Evolutionary conservation across 768 basidiomycete genomes (phyloP).

Genomic region (Russula compacta): DNA sequence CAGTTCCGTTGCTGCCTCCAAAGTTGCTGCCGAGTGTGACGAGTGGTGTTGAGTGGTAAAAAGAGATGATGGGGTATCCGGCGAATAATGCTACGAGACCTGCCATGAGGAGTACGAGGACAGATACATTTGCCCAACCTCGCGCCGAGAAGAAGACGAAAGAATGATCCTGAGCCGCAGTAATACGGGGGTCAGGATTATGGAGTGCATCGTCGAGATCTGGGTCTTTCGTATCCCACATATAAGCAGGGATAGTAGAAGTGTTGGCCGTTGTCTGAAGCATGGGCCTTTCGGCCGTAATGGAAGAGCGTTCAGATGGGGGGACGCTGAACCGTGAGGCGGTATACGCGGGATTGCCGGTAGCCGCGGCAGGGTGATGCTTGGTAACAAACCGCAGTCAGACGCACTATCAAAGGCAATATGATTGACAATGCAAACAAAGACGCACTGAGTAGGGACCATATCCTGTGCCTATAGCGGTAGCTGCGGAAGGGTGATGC

Average conservation of each 20-base stretch:
- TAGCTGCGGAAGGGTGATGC: constrained; percentile 44
- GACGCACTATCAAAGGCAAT: background rate
- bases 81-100: constrained; percentile 75
- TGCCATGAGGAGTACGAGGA: constrained; percentile 56
- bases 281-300: constrained; percentile 31
- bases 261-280: constrained; percentile 34
- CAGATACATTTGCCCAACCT: constrained; percentile 75
- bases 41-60: constrained; percentile 29
- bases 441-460: constrained; percentile 70
- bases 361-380: constrained; percentile 44
- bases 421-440: background rate
- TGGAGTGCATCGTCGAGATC: constrained; percentile 88
- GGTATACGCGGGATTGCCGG: constrained; percentile 36
- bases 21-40: constrained; percentile 55
- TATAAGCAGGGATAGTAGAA: constrained; percentile 57
- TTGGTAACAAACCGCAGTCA: constrained; percentile 23
- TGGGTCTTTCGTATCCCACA: constrained; percentile 74
- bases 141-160: constrained; percentile 72
- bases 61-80: constrained; percentile 77
- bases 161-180: constrained; percentile 45
- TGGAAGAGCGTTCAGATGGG: constrained; percentile 37
- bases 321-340: constrained; percentile 50
- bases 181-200: constrained; percentile 73
- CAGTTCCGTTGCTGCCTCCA: constrained; percentile 81
- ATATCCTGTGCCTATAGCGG: constrained; percentile 66